Base-by-base conservation (phyloP, 768 basidiomycete genomes). In the Antrodiella citrinella region DNA sequence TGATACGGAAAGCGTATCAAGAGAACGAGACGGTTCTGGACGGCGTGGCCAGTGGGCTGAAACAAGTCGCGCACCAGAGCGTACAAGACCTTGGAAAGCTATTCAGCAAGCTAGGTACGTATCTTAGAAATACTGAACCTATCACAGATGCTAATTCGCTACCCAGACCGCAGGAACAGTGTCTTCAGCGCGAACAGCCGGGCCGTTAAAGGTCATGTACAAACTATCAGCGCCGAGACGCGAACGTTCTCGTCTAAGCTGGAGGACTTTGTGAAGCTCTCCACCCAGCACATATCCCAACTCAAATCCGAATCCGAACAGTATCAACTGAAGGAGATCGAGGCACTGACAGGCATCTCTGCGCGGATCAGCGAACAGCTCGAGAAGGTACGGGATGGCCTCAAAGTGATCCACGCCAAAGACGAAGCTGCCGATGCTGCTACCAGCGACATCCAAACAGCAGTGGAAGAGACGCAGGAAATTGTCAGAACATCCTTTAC, bases 81-180 rank as follows among this genome's bases (percentile, higher is more conserved):
- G 68, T 89, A 15, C 71, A 72, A 5, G 89, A 96, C 61, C 72
- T 94, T 30, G 65, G 61, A 13, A 78, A 80, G 0, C 67, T 94
- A 20, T 90, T 91, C 55, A 80, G 80, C 40, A 96, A 95, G 67
- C 77, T 96, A 43, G 86, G 92, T 92, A 59, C 59, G 80, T 18
- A 20, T 9, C 40, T 4, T 26, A 5, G 12, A 43, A 24, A 11
- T 43, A n/a, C 18, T 44, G 11, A 41, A 25, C 12, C n/a, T n/a
- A n/a, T n/a, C n/a, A n/a, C n/a, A n/a, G n/a, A n/a, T n/a, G 51
- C 23, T 62, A 40, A 65, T 47, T 24, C 22, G 26, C 48, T 44
- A 12, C 26, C 13, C 55, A 94, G 92, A 88, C 39, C 85, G 93
- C 51, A 92, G 88, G 60, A 69, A 79, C 25, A 68, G 69, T 20